phyloP scores from a whole-genome alignment of 352 stramenopile species.

The Pythium oligandrum region DNA sequence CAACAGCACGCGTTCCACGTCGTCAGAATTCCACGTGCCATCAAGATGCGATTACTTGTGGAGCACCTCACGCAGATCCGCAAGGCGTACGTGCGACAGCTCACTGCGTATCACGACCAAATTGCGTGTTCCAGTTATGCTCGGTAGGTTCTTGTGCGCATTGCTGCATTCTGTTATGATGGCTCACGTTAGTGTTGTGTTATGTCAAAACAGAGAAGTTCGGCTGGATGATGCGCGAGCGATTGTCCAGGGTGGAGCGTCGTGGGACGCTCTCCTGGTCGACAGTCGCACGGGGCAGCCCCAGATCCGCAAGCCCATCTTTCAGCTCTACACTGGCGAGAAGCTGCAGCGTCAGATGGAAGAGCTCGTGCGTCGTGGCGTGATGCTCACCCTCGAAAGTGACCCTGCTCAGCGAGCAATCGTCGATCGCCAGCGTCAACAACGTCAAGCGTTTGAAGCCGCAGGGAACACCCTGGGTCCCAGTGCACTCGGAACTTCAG shows the following conservation, averaged over 20 bases:
- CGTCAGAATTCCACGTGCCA: slow-evolving; percentile 65
- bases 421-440: slow-evolving; percentile 39
- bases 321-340: slow-evolving; percentile 44
- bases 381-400: slow-evolving; percentile 66
- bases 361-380: slow-evolving; percentile 45
- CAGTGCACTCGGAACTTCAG: too few species aligned
- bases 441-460: slow-evolving; percentile 20
- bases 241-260: slow-evolving; percentile 58
- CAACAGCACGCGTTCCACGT: slow-evolving; percentile 56
- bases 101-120: slow-evolving; percentile 50
- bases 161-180: not conserved
- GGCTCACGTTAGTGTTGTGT: not conserved
- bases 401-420: slow-evolving; percentile 51
- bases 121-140: slow-evolving; percentile 41
- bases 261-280: slow-evolving; percentile 24
- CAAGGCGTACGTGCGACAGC: slow-evolving; percentile 34
- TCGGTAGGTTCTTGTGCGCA: slow-evolving; percentile 20
- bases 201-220: slow-evolving; percentile 28
- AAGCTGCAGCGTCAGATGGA: slow-evolving; percentile 36
- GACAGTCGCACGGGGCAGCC: slow-evolving; percentile 14
- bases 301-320: slow-evolving; percentile 24
- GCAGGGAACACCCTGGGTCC: too few species aligned
- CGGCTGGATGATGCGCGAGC: slow-evolving; percentile 63
- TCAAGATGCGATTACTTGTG: slow-evolving; percentile 52
- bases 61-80: slow-evolving; percentile 38